Evolutionary conservation across 2,329 filamentous ascomycete genomes (phyloP), one percentile per base, ranked within the genome.

Genomic region (Pestalotiopsis sp.): DNA sequence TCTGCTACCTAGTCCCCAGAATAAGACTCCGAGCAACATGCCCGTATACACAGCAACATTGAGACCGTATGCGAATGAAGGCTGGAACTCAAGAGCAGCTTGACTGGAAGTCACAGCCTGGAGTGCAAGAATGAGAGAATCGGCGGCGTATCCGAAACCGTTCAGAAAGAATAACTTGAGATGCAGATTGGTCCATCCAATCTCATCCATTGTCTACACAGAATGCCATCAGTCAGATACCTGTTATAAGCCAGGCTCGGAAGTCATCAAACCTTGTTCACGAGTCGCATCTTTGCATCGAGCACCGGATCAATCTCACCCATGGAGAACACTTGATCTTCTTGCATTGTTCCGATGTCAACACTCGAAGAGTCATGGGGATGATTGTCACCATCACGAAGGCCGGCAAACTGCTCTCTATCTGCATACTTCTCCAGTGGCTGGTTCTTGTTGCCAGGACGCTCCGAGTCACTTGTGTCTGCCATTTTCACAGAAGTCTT

Each of bases 201-300:
- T 78, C 59, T 78, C 74, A 61, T 78, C 75, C 65, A 78, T 78
- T 17, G 75, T 75, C 76, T 78, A 12, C 13, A 62, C 17, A 36
- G 1, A 23, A 40, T 65, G 5, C 63, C 27, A 59, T 27, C n/a
- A 25, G 62, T 71, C 38, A 67, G 17, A 12, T 2, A 25, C 4
- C 57, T 59, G 57, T 36, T 59, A 12, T 59, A 36, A 2, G 57
- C n/a, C 23, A 36, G 27, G n/a, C 13, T 25, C 63, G 67, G 65
- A 45, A 25, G 31, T 67, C 64, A n/a, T 27, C 85, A 79, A 74
- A 89, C 88, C 77, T 92, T 86, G 75, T 92, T 93, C 70, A 92
- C 86, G 36, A 92, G 81, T 72, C 89, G 85, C 89, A 92, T 92
- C 77, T 92, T 92, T 49, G 85, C 85, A 73, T 87, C 87, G 56